Conservation (phyloP, 305 asterid genomes). For the Solanum chacoense region DNA sequence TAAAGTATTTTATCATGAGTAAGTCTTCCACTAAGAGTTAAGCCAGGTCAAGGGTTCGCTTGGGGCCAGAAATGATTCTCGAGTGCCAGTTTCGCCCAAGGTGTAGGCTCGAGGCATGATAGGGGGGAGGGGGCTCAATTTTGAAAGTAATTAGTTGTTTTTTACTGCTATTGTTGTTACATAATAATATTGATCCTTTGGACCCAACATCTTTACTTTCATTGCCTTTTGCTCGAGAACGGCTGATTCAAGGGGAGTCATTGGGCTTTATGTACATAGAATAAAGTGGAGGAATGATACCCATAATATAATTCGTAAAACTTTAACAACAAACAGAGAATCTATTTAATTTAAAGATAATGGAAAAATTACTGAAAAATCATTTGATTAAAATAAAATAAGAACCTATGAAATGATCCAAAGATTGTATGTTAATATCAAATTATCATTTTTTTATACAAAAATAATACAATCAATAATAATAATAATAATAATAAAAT, state of each 20-base stretch:
- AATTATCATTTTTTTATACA: background rate
- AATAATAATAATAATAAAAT: too few species aligned
- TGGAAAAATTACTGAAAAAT: too few species aligned
- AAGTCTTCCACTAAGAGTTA: too few species aligned
- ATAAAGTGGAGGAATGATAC: background rate
- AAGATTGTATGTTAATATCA: background rate
- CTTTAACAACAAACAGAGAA: background rate
- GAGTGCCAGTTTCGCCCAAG: too few species aligned
- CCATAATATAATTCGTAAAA: too few species aligned
- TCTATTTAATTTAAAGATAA: too few species aligned
- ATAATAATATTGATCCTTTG: background rate
- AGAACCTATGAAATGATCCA: background rate
- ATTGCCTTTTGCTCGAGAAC: background rate
- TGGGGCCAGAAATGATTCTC: too few species aligned
- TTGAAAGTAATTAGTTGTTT: too few species aligned
- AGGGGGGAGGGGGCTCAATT: background rate
- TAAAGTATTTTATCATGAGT: too few species aligned
- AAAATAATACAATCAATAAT: background rate
- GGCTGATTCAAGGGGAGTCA: background rate
- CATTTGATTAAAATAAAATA: too few species aligned
- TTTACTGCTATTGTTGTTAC: background rate
- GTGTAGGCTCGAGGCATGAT: too few species aligned
- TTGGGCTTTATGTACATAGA: background rate
- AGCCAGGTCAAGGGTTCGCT: too few species aligned
- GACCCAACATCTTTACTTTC: background rate